Base-by-base conservation (phyloP, 2,329 filamentous ascomycete species). In the Claviceps africana region DNA sequence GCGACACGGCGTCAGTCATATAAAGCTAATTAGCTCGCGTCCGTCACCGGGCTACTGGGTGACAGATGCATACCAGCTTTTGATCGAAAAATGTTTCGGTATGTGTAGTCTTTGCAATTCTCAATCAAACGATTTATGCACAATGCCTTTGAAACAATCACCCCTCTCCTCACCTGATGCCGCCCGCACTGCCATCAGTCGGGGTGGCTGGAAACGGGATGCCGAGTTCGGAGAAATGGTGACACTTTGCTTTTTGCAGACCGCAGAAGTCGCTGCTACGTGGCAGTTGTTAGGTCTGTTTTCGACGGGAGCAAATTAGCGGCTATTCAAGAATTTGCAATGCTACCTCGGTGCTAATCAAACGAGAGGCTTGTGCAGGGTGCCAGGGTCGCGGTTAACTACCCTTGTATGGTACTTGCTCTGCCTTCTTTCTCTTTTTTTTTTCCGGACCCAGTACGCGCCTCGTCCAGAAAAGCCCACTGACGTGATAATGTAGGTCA, bases 191-290 rank as follows among this genome's bases (percentile, higher is more conserved):
- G 35, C 46, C 31, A 48, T 22, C 22, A 35, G 22, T 17, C 56
- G 58, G 58, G 53, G 47, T 37, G 53, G 51, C 57, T 58, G 51
- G 50, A 59, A 56, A 47, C 46, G 58, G 58, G 21, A 60, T 53
- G 22, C 57, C 57, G 57, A 56, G 39, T 22, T 28, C 44, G 43
- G 43, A 22, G 13, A 11, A 10, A 17, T 21, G n/a, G 28, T 47
- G 28, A 47, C 44, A 17, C 3, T 33, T 44, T 25, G 21, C 21
- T 44, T 21, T 25, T 6, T 44, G 9, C 42, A 17, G 39, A 42
- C 9, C 4, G 4, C 35, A n/a, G 22, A 13, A 28, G 21, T 28
- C 15, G 9, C 21, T 40, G 47, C 47, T 50, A 43, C 25, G 47
- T 49, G 47, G 25, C 28, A 33, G n/a, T 21, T 35, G 45, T 19